Evolutionary conservation across 2,329 filamentous ascomycete genomes (phyloP), one percentile per base, ranked within the genome.

Genomic region (Cladosporium sp.): DNA sequence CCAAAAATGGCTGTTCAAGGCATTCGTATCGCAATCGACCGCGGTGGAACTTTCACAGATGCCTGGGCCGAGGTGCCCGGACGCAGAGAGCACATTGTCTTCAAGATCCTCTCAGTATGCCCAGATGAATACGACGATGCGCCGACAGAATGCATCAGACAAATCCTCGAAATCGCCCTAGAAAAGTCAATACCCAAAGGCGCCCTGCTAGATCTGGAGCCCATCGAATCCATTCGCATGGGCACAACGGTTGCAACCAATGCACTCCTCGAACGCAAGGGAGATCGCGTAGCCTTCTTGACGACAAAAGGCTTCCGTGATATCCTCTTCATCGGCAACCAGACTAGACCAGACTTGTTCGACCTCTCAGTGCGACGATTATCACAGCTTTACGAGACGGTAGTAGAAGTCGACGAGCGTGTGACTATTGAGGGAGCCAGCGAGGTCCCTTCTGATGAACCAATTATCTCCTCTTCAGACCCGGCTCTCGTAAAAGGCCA

Each of bases 1-100:
- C 15, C 24, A 15, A 51, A 6, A 10, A 54, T 54, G 51, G 37
- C 39, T 24, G 32, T 32, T 35, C 37, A 44, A 40, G 35, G 35
- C 17, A 42, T 36, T 6, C 34, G 39, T n/a, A 45, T 90, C 64
- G 86, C 87, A 60, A 90, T 90, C 60, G 75, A 78, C 74, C 85
- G 90, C 59, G 90, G 90, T 63, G 90, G 90, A 58, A 95, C 90
- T 20, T 95, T 96, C 70, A 94, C 90, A 35, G 90, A 95, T 74
- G 87, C 93, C 34, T 89, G 89, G 61, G 91, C 90, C 65, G 81
- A 87, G 7, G 83, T 80, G 64, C 86, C 78, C 64, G 88, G 78
- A 5, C 77, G 78, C 59, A 82, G 84, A 70, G 76, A 81, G 66
- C 60, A 64, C 22, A 61, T 68, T n/a, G 60, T 69, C 42, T 53